These are phyloP conservation scores for Cladophialophora carrionii DNA, from an alignment of 2,329 filamentous ascomycete genomes.

Conservation along the genomic window DNA sequence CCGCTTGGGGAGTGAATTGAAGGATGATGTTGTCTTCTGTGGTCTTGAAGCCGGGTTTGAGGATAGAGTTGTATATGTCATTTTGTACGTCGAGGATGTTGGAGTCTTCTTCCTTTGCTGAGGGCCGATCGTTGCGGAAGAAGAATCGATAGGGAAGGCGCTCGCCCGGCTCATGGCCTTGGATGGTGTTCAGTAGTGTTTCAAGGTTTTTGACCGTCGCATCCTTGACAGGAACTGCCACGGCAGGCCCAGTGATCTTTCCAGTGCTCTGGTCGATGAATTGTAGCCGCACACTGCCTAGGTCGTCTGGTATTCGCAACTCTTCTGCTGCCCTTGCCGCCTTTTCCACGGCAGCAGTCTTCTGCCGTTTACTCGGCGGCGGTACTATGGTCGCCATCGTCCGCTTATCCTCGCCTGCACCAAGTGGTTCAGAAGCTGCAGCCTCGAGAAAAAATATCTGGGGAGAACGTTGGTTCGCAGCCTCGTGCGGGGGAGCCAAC, in stretches of 20 bases:
- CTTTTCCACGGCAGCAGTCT: constrained; percentile 71
- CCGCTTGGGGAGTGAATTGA: constrained; percentile 78
- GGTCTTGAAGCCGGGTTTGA: constrained; percentile 56
- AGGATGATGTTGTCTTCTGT: constrained; percentile 66
- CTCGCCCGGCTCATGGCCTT: constrained; percentile 69
- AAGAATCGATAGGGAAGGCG: constrained; percentile 69
- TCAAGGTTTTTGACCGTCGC: constrained; percentile 88
- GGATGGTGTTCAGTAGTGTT: constrained; percentile 78
- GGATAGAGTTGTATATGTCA: constrained; percentile 56
- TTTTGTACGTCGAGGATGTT: constrained; percentile 52
- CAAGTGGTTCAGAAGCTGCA: background rate
- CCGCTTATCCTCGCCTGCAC: background rate
- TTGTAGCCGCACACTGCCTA: constrained; percentile 79
- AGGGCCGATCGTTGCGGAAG: constrained; percentile 50
- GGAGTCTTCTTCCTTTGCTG: constrained; percentile 41
- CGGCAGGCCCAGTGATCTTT: constrained; percentile 69
- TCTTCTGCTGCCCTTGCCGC: constrained; percentile 76
- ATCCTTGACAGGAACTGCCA: constrained; percentile 78
- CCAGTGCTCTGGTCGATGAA: constrained; percentile 81
- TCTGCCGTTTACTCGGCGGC: constrained; percentile 87
- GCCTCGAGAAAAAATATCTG: constrained; percentile 20
- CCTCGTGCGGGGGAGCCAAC: constrained; percentile 24
- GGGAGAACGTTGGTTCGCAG: constrained; percentile 1
- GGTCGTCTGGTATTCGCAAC: constrained; percentile 64
- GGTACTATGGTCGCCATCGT: constrained; percentile 78